Evolutionary conservation across 306 rosid species (phyloP).

Genomic region (Quercus wislizeni): DNA sequence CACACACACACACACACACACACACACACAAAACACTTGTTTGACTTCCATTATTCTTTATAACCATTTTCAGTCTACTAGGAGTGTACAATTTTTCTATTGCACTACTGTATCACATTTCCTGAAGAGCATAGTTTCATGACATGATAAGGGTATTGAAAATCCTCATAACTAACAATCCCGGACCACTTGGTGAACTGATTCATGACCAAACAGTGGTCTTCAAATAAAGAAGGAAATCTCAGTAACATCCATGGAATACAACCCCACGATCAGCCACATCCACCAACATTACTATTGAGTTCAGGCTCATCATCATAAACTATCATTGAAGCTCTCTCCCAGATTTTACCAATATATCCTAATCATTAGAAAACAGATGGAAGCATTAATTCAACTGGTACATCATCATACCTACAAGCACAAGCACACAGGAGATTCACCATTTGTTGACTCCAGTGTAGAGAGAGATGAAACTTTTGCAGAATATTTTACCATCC

Average conservation of each 20-base stretch:
- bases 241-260: conserved; percentile 5
- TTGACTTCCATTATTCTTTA: not conserved
- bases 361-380: not conserved
- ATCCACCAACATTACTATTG: not conserved
- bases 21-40: too few species aligned
- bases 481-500: not conserved
- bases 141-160: not conserved
- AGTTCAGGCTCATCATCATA: not conserved
- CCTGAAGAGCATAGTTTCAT: not conserved
- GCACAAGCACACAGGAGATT: not conserved
- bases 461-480: not conserved
- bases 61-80: not conserved
- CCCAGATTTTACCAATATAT: not conserved
- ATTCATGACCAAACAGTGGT: not conserved
- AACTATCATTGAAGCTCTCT: not conserved
- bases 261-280: not conserved
- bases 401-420: not conserved
- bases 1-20: too few species aligned
- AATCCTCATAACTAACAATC: conserved; percentile 5
- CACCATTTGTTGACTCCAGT: not conserved
- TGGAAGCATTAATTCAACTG: not conserved
- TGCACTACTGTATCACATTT: not conserved
- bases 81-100: not conserved
- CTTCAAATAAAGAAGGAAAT: conserved; percentile 8
- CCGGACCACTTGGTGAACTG: not conserved